Evolutionary conservation across 2,329 filamentous ascomycete genomes (phyloP).

Genomic region (Podosphaera aphanis): DNA sequence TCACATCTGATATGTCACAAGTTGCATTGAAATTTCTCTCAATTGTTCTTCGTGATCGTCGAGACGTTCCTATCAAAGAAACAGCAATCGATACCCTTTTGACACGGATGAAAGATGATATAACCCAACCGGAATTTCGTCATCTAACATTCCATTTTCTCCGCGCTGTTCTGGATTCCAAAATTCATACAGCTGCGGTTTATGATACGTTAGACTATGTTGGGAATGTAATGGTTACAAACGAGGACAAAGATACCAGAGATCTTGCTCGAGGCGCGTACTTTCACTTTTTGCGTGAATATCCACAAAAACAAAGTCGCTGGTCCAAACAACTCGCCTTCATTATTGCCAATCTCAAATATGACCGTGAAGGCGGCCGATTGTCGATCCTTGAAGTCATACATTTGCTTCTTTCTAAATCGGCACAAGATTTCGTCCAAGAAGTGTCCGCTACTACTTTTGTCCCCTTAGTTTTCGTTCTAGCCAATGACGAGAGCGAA

Average conservation of each 20-base stretch:
- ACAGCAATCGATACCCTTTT: constrained; percentile 64
- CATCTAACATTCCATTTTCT: constrained; percentile 90
- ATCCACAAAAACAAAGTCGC: constrained; percentile 72
- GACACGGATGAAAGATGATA: constrained; percentile 58
- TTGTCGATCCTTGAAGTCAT: constrained; percentile 85
- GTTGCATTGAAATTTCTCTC: constrained; percentile 74
- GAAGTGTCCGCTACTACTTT: constrained; percentile 66
- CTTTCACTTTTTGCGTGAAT: constrained; percentile 83
- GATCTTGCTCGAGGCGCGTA: constrained; percentile 76
- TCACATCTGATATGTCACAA: constrained; percentile 64
- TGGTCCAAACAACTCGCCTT: constrained; percentile 81
- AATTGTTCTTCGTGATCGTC: constrained; percentile 60
- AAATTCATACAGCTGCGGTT: constrained; percentile 62
- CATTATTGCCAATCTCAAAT: constrained; percentile 73
- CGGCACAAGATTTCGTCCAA: constrained; percentile 58
- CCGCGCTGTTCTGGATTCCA: constrained; percentile 63
- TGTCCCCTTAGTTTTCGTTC: constrained; percentile 59
- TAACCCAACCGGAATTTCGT: constrained; percentile 79
- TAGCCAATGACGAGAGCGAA: constrained; percentile 71
- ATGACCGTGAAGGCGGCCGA: constrained; percentile 68
- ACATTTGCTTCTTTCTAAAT: constrained; percentile 66
- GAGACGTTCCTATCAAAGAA: constrained; percentile 54
- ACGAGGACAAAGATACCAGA: constrained; percentile 70
- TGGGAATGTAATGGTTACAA: constrained; percentile 82
- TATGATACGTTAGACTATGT: constrained; percentile 85